Conservation (phyloP, 2,329 filamentous ascomycete genomes). For the Colletotrichum tamarilloi region DNA sequence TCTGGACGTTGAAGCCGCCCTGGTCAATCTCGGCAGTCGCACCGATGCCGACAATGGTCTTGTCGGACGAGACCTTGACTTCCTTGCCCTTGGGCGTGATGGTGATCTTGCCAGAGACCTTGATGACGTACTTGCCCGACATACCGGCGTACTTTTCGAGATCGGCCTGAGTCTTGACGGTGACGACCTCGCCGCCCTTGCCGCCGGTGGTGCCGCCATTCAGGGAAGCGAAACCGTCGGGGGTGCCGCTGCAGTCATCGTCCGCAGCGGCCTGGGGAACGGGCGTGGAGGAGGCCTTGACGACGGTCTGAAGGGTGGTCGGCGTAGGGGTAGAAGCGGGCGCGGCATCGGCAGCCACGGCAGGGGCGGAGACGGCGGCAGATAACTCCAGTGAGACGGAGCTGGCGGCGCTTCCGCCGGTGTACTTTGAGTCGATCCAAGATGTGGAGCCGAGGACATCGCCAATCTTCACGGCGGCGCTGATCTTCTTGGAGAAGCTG, state of each 20-base stretch:
- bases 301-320: constrained; percentile 8
- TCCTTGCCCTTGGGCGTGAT: constrained; percentile 38
- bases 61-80: constrained; percentile 38
- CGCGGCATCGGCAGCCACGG: constrained; percentile 7
- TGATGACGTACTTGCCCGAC: constrained; percentile 40
- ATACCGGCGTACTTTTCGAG: constrained; percentile 38
- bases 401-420: constrained; percentile 7
- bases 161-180: constrained; percentile 37
- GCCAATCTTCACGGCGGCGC: constrained; percentile 46
- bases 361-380: background rate
- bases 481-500: constrained; percentile 51
- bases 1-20: constrained; percentile 39
- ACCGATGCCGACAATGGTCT: constrained; percentile 41
- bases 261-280: background rate
- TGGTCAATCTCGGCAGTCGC: constrained; percentile 39
- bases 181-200: constrained; percentile 37
- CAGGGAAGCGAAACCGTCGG: constrained; percentile 40
- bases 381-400: background rate
- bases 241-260: constrained; percentile 26
- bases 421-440: constrained; percentile 39
- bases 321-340: background rate
- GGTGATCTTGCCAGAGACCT: constrained; percentile 39
- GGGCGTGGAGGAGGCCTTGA: constrained; percentile 23
- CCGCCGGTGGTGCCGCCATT: constrained; percentile 41
- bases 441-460: constrained; percentile 44